phyloP scores from a whole-genome alignment of 2,329 filamentous ascomycete species.

The Monosporascus sp. region DNA sequence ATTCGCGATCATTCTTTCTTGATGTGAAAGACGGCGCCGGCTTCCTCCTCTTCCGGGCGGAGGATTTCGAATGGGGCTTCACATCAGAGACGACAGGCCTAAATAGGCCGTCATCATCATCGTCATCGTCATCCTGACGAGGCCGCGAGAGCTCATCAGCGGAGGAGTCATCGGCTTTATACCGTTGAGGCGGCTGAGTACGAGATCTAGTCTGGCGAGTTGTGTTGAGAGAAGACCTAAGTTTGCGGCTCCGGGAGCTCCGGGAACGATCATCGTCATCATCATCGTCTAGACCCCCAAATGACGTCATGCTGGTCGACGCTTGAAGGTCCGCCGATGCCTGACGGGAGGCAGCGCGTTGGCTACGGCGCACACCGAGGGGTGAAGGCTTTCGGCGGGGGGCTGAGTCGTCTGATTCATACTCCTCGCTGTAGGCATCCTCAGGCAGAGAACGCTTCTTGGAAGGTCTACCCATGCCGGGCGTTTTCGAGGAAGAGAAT shows the following conservation, averaged over 20 bases:
- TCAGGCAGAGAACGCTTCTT: constrained; percentile 14
- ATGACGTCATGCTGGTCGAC: not conserved
- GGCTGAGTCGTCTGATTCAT: constrained; percentile 9
- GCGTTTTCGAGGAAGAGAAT: constrained; percentile 3
- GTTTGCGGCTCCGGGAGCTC: not conserved
- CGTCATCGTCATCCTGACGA: constrained; percentile 13
- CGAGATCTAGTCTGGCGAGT: constrained; percentile 15
- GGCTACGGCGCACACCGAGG: constrained; percentile 8
- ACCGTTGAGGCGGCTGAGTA: constrained; percentile 2
- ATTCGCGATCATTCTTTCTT: constrained; percentile 23
- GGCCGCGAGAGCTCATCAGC: constrained; percentile 27
- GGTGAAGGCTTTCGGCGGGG: constrained; percentile 1
- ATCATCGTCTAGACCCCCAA: constrained; percentile 2
- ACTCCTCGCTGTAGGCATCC: constrained; percentile 19
- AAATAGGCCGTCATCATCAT: constrained; percentile 9
- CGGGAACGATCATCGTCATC: constrained; percentile 5
- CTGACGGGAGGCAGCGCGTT: constrained; percentile 12
- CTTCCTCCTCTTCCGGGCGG: constrained; percentile 14
- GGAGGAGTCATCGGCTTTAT: constrained; percentile 10
- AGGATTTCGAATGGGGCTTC: constrained; percentile 9
- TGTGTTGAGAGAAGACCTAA: not conserved
- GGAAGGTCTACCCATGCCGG: not conserved
- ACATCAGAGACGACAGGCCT: constrained; percentile 25
- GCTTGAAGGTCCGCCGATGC: constrained; percentile 1
- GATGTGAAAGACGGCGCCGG: constrained; percentile 14